A percentile compares a stretch with the other conserved stretches of the same genome.
These are phyloP conservation scores for Lagenidium sp. DNA, from an alignment of 352 stramenopile species.

Conservation along the genomic window DNA sequence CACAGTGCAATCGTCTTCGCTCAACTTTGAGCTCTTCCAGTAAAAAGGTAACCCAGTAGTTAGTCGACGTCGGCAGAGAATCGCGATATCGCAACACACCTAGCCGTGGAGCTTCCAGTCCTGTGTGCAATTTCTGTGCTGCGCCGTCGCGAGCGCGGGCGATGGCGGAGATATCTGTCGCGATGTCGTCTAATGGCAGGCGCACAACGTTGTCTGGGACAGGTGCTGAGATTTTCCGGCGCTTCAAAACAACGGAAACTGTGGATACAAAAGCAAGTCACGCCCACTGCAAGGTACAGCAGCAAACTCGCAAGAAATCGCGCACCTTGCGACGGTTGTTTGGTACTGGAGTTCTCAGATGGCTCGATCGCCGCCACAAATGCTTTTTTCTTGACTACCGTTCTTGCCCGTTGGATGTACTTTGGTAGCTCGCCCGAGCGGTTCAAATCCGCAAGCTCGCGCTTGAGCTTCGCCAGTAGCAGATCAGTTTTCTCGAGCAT, in stretches of 20 bases:
- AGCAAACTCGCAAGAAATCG: no score
- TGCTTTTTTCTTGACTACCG: no score
- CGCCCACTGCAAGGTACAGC: no score
- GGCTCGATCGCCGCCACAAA: no score
- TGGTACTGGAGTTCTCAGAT: no score
- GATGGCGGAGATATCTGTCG: conserved; percentile 46
- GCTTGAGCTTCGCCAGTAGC: conserved; percentile 33
- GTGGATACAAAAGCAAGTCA: no score
- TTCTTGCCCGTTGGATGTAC: conserved; percentile 10
- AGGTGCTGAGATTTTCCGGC: conserved; percentile 27
- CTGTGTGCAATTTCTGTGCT: conserved; percentile 10
- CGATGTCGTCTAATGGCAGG: conserved; percentile 46
- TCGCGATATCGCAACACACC: no score
- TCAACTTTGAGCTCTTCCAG: conserved; percentile 45
- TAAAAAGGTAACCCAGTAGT: no score
- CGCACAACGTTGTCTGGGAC: conserved; percentile 32
- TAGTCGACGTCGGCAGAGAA: no score
- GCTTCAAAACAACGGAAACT: no score
- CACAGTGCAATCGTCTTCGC: conserved; percentile 46
- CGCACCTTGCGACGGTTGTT: no score
- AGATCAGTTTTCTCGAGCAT: conserved; percentile 37
- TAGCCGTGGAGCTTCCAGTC: conserved; percentile 4
- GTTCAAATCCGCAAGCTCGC: conserved; percentile 33
- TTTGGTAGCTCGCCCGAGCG: conserved; percentile 14
- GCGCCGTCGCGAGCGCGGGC: conserved; percentile 23